Conservation (phyloP, 768 basidiomycete species). For the Lentinula aciculospora region DNA sequence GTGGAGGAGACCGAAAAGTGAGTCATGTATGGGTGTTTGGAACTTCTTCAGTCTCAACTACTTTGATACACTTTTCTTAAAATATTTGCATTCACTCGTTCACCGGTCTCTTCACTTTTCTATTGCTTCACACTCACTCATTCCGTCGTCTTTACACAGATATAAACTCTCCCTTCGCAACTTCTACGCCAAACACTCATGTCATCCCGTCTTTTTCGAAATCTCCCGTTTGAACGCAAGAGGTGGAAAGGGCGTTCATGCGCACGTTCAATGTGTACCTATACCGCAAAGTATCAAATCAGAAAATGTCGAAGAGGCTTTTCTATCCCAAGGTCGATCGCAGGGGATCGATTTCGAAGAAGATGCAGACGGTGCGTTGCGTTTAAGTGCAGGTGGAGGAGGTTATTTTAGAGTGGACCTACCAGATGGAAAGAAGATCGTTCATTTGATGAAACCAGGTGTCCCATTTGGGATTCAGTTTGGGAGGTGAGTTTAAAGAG, state of each 20-base stretch:
- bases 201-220: conserved; percentile 78
- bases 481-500: conserved; percentile 85
- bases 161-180: conserved; percentile 73
- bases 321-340: conserved; percentile 61
- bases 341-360: conserved; percentile 69
- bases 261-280: conserved; percentile 86
- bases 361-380: conserved; percentile 57
- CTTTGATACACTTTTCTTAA: too few relatives aligned
- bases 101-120: not conserved
- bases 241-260: conserved; percentile 90
- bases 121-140: not conserved
- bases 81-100: conserved; percentile 4
- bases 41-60: too few relatives aligned
- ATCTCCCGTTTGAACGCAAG: conserved; percentile 73
- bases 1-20: conserved; percentile 77
- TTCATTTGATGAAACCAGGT: conserved; percentile 77
- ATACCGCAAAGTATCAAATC: conserved; percentile 54
- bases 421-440: conserved; percentile 78
- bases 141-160: conserved; percentile 26
- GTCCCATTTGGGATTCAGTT: conserved; percentile 88
- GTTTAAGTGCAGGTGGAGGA: conserved; percentile 42
- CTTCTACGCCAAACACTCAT: conserved; percentile 66
- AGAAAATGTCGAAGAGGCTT: conserved; percentile 62
- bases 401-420: conserved; percentile 91
- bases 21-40: conserved; percentile 9